Conservation (phyloP, 164 flowering plant species). For the Kalanchoe fedtschenkoi region DNA sequence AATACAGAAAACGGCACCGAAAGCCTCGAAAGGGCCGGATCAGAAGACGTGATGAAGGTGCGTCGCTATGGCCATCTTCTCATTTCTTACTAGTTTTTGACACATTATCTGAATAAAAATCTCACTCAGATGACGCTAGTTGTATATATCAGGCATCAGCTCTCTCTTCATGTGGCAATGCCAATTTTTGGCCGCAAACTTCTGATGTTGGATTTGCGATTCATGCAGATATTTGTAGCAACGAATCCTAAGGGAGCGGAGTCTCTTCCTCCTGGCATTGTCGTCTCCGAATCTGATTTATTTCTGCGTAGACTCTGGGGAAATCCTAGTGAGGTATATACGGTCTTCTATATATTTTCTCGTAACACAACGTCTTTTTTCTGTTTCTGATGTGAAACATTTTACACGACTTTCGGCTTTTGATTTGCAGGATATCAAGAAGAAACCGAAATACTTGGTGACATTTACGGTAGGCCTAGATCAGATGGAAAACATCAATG, state of each 20-base stretch:
- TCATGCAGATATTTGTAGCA: constrained; percentile 57
- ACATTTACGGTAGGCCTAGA: constrained; percentile 78
- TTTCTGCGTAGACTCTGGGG: constrained; percentile 93
- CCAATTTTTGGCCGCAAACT: background rate
- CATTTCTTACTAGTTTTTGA: background rate
- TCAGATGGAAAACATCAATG: constrained; percentile 61
- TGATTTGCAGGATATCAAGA: constrained; percentile 59
- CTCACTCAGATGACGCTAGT: no score
- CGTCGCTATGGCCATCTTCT: background rate
- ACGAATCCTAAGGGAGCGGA: constrained; percentile 89
- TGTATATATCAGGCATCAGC: no score
- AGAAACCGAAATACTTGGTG: constrained; percentile 65
- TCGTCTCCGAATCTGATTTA: constrained; percentile 65
- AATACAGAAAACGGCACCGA: background rate
- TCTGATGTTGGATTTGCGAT: background rate
- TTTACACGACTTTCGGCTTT: background rate
- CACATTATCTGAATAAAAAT: no score
- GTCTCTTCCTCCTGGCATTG: constrained; percentile 73
- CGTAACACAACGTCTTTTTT: no score
- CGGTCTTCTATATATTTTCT: no score
- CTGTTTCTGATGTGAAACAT: no score
- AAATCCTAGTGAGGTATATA: constrained; percentile 81
- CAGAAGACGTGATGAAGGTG: background rate
- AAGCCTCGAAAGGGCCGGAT: constrained; percentile 1
- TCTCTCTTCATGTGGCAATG: background rate